Percentiles rank a stretch among this genome's conserved stretches.
Conservation (phyloP, 1,284 basidiomycete genomes). For the Vanrija sp. region DNA sequence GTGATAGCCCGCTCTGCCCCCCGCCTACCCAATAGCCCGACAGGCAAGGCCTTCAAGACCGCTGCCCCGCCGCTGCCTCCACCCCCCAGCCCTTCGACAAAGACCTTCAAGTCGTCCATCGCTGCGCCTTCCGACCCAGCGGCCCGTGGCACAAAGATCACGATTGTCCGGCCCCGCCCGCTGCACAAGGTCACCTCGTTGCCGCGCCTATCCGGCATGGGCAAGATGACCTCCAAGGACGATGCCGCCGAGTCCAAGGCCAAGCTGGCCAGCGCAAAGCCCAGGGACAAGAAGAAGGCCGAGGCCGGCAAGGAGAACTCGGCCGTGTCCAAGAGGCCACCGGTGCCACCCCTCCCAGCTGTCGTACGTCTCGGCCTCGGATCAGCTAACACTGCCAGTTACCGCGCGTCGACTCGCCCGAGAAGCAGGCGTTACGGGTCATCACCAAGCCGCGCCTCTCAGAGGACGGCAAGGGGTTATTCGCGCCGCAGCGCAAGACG, state of each 20-base stretch:
- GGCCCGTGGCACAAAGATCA: neutral
- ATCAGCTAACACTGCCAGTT: neutral
- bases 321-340: neutral
- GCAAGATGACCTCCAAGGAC: neutral
- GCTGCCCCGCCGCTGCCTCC: neutral
- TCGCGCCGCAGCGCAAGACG: neutral
- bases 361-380: neutral
- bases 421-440: neutral
- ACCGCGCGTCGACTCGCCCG: neutral
- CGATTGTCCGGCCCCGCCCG: neutral
- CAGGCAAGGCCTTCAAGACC: too few relatives aligned
- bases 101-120: neutral
- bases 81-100: neutral
- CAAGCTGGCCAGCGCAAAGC: neutral
- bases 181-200: neutral
- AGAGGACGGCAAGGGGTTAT: neutral
- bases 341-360: neutral
- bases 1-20: too few relatives aligned
- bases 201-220: neutral
- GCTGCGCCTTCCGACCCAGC: neutral
- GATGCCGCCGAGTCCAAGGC: neutral
- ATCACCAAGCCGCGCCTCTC: neutral
- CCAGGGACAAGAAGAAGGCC: neutral
- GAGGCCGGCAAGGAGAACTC: neutral
- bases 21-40: too few relatives aligned